Conservation (phyloP, 1,139 yeast species). For the Saccharomyces hybrid region DNA sequence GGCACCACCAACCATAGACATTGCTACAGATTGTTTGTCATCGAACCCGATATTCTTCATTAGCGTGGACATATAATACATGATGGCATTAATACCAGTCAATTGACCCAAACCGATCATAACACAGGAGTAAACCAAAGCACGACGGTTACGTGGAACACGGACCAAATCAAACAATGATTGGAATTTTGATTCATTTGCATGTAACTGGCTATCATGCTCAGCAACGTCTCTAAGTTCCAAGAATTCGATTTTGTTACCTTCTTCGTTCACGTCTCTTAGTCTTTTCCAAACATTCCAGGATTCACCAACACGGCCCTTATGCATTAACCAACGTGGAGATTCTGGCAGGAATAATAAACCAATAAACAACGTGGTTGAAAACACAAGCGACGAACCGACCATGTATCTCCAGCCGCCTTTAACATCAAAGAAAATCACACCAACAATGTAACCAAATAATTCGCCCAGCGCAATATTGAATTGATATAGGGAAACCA, state of each 20-base stretch:
- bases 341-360: conserved; percentile 44
- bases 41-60: conserved; percentile 43
- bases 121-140: conserved; percentile 45
- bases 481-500: conserved; percentile 51
- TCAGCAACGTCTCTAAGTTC: background rate
- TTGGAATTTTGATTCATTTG: conserved; percentile 30
- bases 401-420: conserved; percentile 58
- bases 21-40: conserved; percentile 41
- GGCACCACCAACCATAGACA: conserved; percentile 59
- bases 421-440: conserved; percentile 45
- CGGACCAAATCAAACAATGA: conserved; percentile 44
- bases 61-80: conserved; percentile 50
- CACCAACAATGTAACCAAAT: conserved; percentile 49
- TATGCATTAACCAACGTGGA: conserved; percentile 47
- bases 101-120: conserved; percentile 53
- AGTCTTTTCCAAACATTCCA: conserved; percentile 49
- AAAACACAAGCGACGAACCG: conserved; percentile 51
- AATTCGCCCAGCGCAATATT: conserved; percentile 54
- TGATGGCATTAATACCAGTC: conserved; percentile 50
- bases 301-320: conserved; percentile 44
- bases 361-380: conserved; percentile 43
- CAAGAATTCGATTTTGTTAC: conserved; percentile 4
- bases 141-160: conserved; percentile 51
- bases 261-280: conserved; percentile 38
- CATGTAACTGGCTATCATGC: conserved; percentile 18